phyloP scores from a whole-genome alignment of 805 yeast genomes.

The Hemisphaericaspora nanyangensis region DNA sequence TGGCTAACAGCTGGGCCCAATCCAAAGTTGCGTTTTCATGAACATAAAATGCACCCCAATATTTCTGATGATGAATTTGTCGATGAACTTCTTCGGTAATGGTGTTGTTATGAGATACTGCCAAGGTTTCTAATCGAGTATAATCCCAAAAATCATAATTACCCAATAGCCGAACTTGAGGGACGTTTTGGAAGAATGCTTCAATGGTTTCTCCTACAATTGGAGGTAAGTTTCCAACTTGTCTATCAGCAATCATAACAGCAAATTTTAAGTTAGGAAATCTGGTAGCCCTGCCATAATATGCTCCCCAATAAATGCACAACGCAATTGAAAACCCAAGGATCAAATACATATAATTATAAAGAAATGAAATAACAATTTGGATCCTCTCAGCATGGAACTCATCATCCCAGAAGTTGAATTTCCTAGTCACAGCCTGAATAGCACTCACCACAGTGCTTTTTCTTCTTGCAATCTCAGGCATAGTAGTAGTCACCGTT shows the following conservation, averaged over 20 bases:
- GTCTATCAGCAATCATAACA: conserved; percentile 24
- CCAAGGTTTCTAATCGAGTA: conserved; percentile 13
- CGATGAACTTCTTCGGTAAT: conserved; percentile 23
- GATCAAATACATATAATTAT: conserved; percentile 21
- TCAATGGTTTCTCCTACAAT: conserved; percentile 20
- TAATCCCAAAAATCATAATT: conserved; percentile 20
- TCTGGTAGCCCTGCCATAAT: conserved; percentile 17
- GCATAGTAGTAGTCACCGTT: neutral
- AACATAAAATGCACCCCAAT: conserved; percentile 26
- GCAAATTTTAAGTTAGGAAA: conserved; percentile 21
- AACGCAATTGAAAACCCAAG: conserved; percentile 21
- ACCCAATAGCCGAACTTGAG: conserved; percentile 20
- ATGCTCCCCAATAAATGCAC: conserved; percentile 32
- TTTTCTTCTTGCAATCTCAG: conserved; percentile 10
- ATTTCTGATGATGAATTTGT: conserved; percentile 29
- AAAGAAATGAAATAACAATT: conserved; percentile 17
- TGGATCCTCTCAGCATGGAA: conserved; percentile 20
- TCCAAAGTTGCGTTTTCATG: conserved; percentile 24
- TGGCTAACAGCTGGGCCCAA: conserved; percentile 17
- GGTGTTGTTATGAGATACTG: conserved; percentile 18
- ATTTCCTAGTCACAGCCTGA: conserved; percentile 17
- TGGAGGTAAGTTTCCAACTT: conserved; percentile 18
- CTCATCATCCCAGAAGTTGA: conserved; percentile 27
- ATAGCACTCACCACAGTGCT: conserved; percentile 20
- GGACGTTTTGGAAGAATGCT: conserved; percentile 18